Percentiles rank a stretch among this genome's conserved stretches.
phyloP scores from a whole-genome alignment of 83 land plant genomes.

The Diphasiastrum complanatum region DNA sequence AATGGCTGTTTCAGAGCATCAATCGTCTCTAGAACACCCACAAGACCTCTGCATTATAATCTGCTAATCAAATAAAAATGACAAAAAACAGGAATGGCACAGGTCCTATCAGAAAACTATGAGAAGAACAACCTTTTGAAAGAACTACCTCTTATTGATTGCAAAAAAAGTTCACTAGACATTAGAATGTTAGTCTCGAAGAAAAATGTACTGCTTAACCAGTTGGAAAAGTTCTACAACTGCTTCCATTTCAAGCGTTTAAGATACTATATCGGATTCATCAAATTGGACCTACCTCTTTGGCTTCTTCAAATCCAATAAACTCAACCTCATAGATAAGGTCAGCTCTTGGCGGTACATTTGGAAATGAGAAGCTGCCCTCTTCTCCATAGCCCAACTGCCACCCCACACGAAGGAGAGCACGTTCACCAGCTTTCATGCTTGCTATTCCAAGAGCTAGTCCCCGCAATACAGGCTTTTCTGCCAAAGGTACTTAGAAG shows the following conservation, averaged over 20 bases:
- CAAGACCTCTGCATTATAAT: no score
- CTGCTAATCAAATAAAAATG: no score
- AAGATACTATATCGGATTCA: constrained; percentile 1
- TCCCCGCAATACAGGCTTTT: constrained; percentile 65
- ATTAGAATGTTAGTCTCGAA: no score
- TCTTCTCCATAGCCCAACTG: constrained; percentile 88
- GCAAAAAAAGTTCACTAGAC: no score
- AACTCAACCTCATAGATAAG: constrained; percentile 87
- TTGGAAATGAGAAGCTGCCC: constrained; percentile 96
- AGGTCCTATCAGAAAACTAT: no score
- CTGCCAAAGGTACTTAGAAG: no score
- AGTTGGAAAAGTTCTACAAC: not conserved
- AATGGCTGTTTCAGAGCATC: no score
- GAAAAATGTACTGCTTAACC: not conserved
- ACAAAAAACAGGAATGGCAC: no score
- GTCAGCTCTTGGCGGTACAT: constrained; percentile 95
- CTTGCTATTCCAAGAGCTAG: constrained; percentile 75
- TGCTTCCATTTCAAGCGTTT: no score
- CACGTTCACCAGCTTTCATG: constrained; percentile 92
- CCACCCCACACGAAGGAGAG: constrained; percentile 78
- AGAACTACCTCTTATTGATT: no score
- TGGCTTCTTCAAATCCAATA: constrained; percentile 88
- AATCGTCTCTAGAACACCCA: no score
- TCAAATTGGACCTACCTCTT: constrained; percentile 52
- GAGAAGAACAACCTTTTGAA: no score